Percentiles rank a stretch among this genome's conserved stretches.
phyloP scores from a whole-genome alignment of 139 green algal genomes.

The Chlamydomonas sphaeroides region DNA sequence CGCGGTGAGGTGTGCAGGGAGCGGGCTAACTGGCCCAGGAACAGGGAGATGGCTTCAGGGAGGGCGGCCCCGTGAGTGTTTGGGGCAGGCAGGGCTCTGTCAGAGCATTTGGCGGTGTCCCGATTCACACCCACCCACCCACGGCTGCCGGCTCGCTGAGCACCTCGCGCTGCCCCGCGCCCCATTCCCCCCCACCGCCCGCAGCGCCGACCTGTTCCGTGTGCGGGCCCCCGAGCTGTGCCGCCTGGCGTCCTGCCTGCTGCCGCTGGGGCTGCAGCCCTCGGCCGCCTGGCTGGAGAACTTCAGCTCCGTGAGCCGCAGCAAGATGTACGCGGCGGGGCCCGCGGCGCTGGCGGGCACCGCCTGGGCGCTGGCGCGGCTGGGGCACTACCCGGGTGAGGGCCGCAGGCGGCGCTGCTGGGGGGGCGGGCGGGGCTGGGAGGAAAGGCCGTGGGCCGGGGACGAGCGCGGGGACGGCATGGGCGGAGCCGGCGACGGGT shows the following conservation, averaged over 20 bases:
- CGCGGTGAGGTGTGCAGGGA: neutral
- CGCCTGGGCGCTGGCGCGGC: neutral
- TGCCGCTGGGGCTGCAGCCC: neutral
- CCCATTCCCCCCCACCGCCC: neutral
- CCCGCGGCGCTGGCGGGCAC: neutral
- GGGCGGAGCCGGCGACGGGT: no score
- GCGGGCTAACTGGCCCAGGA: no score
- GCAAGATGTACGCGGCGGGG: constrained; percentile 23
- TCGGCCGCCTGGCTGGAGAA: constrained; percentile 9
- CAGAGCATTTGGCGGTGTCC: neutral
- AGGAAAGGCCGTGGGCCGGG: no score
- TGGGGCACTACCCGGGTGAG: constrained; percentile 28
- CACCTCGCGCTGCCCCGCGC: neutral
- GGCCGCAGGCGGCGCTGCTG: no score
- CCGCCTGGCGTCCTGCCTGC: constrained; percentile 23
- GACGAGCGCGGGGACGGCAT: no score
- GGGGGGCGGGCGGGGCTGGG: neutral
- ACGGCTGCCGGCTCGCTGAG: neutral
- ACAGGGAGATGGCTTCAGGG: no score
- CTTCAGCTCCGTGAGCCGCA: neutral
- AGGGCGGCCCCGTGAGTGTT: neutral
- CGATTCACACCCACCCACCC: no score
- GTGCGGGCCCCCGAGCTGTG: constrained; percentile 5
- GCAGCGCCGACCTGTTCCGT: constrained; percentile 38
- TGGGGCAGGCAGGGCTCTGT: neutral